These are phyloP conservation scores for Holtermanniella nyarrowii DNA, from an alignment of 768 basidiomycete genomes.

Conservation along the genomic window DNA sequence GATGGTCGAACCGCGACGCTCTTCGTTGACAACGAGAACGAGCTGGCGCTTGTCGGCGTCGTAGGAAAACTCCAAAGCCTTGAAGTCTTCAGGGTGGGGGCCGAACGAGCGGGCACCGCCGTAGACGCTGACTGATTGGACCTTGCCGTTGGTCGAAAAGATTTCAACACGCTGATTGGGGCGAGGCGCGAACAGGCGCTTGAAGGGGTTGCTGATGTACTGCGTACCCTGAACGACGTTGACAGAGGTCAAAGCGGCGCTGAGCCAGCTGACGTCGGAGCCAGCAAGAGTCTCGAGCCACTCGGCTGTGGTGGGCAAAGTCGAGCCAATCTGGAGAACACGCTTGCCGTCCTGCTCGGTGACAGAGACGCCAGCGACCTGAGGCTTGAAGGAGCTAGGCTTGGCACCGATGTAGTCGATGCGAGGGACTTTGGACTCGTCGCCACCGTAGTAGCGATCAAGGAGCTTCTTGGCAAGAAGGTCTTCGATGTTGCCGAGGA, in stretches of 20 bases:
- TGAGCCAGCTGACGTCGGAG: conserved; percentile 69
- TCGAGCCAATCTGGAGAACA: conserved; percentile 43
- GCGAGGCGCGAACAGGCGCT: conserved; percentile 75
- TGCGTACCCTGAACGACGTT: conserved; percentile 77
- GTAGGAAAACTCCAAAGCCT: conserved; percentile 67
- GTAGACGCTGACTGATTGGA: conserved; percentile 56
- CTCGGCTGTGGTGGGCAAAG: conserved; percentile 52
- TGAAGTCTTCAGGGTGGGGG: conserved; percentile 61
- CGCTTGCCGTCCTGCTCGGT: conserved; percentile 47
- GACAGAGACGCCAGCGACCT: conserved; percentile 44
- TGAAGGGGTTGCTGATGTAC: conserved; percentile 80
- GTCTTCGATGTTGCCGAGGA: conserved; percentile 77
- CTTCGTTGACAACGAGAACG: conserved; percentile 67
- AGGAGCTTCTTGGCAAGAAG: conserved; percentile 68
- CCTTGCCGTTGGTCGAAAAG: conserved; percentile 43
- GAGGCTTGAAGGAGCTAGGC: conserved; percentile 42
- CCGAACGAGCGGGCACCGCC: conserved; percentile 75
- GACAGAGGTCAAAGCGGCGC: conserved; percentile 67
- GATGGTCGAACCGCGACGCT: conserved; percentile 62
- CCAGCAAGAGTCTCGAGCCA: conserved; percentile 86
- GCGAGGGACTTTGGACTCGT: conserved; percentile 62
- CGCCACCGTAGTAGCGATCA: conserved; percentile 64
- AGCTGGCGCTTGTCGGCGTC: conserved; percentile 51
- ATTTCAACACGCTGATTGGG: conserved; percentile 67
- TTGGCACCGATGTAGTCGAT: conserved; percentile 71